These are phyloP conservation scores for Chloranthus sessilifolius DNA, from an alignment of 164 flowering plant genomes.

Conservation along the genomic window DNA sequence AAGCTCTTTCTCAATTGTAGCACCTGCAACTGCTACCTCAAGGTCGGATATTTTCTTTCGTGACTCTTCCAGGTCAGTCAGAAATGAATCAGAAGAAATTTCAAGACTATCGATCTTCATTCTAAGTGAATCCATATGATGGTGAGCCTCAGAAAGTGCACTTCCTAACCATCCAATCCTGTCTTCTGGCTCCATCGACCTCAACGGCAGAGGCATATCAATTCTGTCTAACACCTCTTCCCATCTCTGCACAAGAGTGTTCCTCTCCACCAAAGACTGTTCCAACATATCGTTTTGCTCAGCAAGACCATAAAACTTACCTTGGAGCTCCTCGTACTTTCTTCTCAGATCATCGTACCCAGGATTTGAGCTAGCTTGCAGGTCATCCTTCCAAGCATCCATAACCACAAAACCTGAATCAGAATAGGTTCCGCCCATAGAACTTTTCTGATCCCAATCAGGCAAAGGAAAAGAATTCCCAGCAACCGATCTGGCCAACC, in stretches of 20 bases:
- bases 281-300: conserved; percentile 99
- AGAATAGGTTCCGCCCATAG: conserved; percentile 56
- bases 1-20: conserved; percentile 43
- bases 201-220: conserved; percentile 62
- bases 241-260: conserved; percentile 81
- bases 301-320: conserved; percentile 78
- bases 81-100: conserved; percentile 42
- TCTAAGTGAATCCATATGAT: conserved; percentile 43
- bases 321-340: conserved; percentile 79
- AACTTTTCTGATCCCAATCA: conserved; percentile 77
- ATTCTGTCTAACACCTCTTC: conserved; percentile 74
- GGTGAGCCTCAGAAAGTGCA: conserved; percentile 65
- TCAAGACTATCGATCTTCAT: conserved; percentile 60
- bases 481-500: conserved; percentile 71
- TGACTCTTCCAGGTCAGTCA: conserved; percentile 53
- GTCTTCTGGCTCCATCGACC: conserved; percentile 79
- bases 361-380: conserved; percentile 30
- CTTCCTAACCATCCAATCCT: conserved; percentile 74
- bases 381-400: conserved; percentile 70
- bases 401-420: conserved; percentile 57
- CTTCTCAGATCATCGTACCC: conserved; percentile 56
- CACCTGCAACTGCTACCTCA: conserved; percentile 37
- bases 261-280: conserved; percentile 94
- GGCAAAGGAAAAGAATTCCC: conserved; percentile 44
- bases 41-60: conserved; percentile 41